phyloP scores from a whole-genome alignment of 1,139 yeast species.

The Scheffersomyces lignicola region DNA sequence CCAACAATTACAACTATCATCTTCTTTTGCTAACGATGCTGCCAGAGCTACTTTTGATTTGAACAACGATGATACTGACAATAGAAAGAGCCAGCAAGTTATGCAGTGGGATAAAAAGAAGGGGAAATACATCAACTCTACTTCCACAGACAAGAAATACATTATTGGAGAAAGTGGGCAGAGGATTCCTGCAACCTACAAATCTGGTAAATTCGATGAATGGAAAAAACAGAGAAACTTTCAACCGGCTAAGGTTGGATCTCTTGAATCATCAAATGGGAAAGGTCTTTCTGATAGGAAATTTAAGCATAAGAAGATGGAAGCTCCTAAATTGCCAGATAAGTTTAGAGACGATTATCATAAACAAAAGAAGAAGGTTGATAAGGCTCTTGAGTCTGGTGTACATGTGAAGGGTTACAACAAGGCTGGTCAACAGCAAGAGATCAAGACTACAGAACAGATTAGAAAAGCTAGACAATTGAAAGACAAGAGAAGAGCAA shows the following conservation, averaged over 20 bases:
- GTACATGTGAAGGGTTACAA: slow-evolving; percentile 69
- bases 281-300: slow-evolving; percentile 36
- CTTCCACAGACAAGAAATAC: slow-evolving; percentile 78
- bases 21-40: slow-evolving; percentile 84
- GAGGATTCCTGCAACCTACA: slow-evolving; percentile 86
- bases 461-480: slow-evolving; percentile 74
- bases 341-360: slow-evolving; percentile 85
- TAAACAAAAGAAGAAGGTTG: slow-evolving; percentile 79
- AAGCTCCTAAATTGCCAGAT: slow-evolving; percentile 89
- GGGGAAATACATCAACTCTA: slow-evolving; percentile 83
- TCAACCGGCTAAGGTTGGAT: slow-evolving; percentile 53
- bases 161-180: slow-evolving; percentile 96
- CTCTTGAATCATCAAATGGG: slow-evolving; percentile 42
- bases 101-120: slow-evolving; percentile 94
- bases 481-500: slow-evolving; percentile 73
- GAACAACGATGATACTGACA: slow-evolving; percentile 68
- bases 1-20: slow-evolving; percentile 62
- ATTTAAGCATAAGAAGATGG: slow-evolving; percentile 71
- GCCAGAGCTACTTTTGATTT: slow-evolving; percentile 83
- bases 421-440: slow-evolving; percentile 52
- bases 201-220: slow-evolving; percentile 87
- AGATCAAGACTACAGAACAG: slow-evolving; percentile 67
- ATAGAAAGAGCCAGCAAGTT: slow-evolving; percentile 63
- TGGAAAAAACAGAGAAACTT: slow-evolving; percentile 80
- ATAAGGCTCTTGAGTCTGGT: slow-evolving; percentile 79